Evolutionary conservation across 1,139 yeast species (phyloP), one percentile per base, ranked within the genome.

Genomic region (Yamadazyma conglobata): DNA sequence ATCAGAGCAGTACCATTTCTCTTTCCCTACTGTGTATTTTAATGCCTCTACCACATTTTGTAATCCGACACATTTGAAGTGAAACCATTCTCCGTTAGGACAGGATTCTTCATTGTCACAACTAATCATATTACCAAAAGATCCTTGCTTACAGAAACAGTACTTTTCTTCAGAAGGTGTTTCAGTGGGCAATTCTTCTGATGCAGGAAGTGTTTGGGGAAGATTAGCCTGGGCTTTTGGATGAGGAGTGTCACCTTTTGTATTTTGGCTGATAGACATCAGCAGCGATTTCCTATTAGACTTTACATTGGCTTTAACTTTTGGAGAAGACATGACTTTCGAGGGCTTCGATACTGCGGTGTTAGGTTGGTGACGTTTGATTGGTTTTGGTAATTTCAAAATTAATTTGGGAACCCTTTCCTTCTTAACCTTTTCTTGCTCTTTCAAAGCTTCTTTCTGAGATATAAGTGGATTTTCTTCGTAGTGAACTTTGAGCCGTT

Each of bases 21-120:
- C 44, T 30, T 57, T 56, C 2, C 69, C 68, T 4, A 60, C 53
- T 11, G 66, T 47, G 34, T 47, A 64, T 40, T 61, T 60, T 30
- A 60, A 40, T 2, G 70, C 71, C 16, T 63, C 70, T 2, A 62
- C 71, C 29, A 64, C 41, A 34, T 58, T 64, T 21, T 58, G 46
- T 22, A 67, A 48, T 3, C 72, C 72, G 19, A 68, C 73, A 43
- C 74, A 68, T 38, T 66, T 67, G 45, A 66, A 68, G 38, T 68
- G 74, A 32, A 68, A 68, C 74, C 74, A 68, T 31, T 65, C 73
- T 3, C 74, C 74, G 38, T 67, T 66, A 12, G 65, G 64, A 45
- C 74, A 68, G 4, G 57, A 44, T 1, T 42, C 47, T 32, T 54
- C 60, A 38, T 66, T 62, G 38, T 68, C 74, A 43, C 74, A 68